Conservation (phyloP, 805 yeast genomes). For the Monosporozyma siamensis region DNA sequence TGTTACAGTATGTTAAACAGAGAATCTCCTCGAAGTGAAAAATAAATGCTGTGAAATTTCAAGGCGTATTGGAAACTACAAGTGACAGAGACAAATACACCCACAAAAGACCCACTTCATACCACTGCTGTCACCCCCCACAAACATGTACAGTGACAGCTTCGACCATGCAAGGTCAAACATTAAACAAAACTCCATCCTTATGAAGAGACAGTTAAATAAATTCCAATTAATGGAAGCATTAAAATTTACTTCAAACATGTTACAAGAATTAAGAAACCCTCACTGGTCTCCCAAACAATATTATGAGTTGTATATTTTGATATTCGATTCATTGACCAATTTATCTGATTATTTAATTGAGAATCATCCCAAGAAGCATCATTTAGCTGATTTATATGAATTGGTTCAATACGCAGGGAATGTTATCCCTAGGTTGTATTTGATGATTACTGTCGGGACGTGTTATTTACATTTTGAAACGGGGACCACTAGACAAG, state of each 20-base stretch:
- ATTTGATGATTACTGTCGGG: conserved; percentile 92
- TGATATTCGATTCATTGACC: conserved; percentile 74
- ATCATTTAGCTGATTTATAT: conserved; percentile 74
- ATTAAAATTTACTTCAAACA: conserved; percentile 72
- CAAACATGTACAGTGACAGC: too few relatives aligned
- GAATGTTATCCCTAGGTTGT: conserved; percentile 82
- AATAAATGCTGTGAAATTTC: too few relatives aligned
- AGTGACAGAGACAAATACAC: neutral
- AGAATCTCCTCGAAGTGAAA: too few relatives aligned
- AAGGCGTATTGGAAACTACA: too few relatives aligned
- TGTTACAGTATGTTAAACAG: too few relatives aligned
- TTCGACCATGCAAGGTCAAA: conserved; percentile 21
- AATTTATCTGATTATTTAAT: conserved; percentile 53
- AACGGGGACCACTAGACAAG: conserved; percentile 59
- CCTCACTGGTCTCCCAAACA: conserved; percentile 72
- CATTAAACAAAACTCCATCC: conserved; percentile 60
- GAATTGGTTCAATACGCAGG: conserved; percentile 95
- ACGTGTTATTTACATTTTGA: conserved; percentile 72
- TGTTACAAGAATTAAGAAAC: conserved; percentile 74
- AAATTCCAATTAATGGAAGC: conserved; percentile 76
- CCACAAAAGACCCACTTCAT: neutral
- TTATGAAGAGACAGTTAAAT: conserved; percentile 68
- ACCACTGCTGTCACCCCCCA: too few relatives aligned
- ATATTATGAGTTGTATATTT: conserved; percentile 83
- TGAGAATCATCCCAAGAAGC: conserved; percentile 59